phyloP scores from a whole-genome alignment of 371 early-diverging fungal genomes.

The Lichtheimia corymbifera region DNA sequence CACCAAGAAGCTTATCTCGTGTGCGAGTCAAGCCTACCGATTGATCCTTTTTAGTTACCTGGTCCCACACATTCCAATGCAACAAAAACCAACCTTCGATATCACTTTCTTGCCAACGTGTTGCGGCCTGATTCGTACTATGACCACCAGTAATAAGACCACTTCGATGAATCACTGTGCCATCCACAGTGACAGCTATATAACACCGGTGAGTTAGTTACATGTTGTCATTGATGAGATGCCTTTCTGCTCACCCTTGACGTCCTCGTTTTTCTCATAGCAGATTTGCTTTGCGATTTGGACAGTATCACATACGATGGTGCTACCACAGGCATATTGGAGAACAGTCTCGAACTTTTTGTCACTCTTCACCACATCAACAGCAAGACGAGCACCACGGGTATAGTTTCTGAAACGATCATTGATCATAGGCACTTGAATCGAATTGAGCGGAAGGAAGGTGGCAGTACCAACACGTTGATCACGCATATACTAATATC shows the following conservation, averaged over 20 bases:
- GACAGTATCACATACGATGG: constrained; percentile 87
- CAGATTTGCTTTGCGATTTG: constrained; percentile 85
- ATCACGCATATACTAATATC: constrained; percentile 80
- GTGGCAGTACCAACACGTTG: constrained; percentile 92
- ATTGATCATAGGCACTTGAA: constrained; percentile 71
- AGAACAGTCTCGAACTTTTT: constrained; percentile 77
- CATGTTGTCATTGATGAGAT: neutral
- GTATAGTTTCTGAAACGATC: constrained; percentile 79
- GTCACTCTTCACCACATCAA: constrained; percentile 89
- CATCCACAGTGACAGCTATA: constrained; percentile 88
- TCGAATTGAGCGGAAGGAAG: constrained; percentile 91
- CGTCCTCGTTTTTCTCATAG: constrained; percentile 76
- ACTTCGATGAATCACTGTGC: constrained; percentile 92
- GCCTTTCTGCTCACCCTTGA: constrained; percentile 62
- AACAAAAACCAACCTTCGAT: constrained; percentile 53
- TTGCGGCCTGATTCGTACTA: constrained; percentile 41
- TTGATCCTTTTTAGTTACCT: neutral
- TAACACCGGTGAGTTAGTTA: no score
- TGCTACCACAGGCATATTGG: constrained; percentile 86
- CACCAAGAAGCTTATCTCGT: constrained; percentile 68
- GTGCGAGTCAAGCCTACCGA: constrained; percentile 58
- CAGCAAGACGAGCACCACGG: constrained; percentile 81
- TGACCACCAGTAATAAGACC: constrained; percentile 95
- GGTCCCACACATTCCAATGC: no score
- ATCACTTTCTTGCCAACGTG: constrained; percentile 88